phyloP scores from a whole-genome alignment of 768 basidiomycete species.

The Porpolomopsis calyptriformis region DNA sequence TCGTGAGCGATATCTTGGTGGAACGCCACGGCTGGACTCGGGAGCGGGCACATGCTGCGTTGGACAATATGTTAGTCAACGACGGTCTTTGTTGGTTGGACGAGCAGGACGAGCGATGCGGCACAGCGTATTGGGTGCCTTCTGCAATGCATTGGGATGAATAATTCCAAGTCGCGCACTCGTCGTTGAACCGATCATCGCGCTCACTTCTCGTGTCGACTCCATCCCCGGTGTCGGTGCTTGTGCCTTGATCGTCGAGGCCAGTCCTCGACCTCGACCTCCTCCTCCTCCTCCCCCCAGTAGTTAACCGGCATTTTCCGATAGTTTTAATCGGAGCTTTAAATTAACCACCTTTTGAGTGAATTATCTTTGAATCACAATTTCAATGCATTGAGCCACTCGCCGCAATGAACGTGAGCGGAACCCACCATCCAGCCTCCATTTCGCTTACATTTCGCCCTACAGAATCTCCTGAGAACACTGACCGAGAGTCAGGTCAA shows the following conservation, averaged over 20 bases:
- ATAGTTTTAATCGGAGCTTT: background rate
- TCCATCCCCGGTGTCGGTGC: no score
- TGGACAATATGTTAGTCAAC: slow-evolving; percentile 83
- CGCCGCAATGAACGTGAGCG: slow-evolving; percentile 1
- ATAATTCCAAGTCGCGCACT: no score
- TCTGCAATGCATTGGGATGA: slow-evolving; percentile 82
- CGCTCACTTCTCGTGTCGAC: no score
- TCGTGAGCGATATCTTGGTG: slow-evolving; percentile 56
- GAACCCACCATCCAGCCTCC: background rate
- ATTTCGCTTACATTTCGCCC: background rate
- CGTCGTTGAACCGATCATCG: no score
- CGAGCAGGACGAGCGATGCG: slow-evolving; percentile 62
- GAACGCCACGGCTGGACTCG: slow-evolving; percentile 61
- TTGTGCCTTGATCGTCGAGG: background rate
- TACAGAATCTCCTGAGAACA: slow-evolving; percentile 80
- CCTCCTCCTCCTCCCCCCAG: background rate
- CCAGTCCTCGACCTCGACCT: background rate
- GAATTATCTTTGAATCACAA: no score
- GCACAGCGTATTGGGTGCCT: slow-evolving; percentile 77
- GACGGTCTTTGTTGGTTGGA: slow-evolving; percentile 96
- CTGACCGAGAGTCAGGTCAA: slow-evolving; percentile 70
- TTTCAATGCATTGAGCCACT: no score
- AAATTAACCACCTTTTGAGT: no score
- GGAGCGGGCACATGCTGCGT: slow-evolving; percentile 62
- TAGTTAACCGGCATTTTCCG: background rate